phyloP scores from a whole-genome alignment of 2,329 filamentous ascomycete species.

The Exophiala lecanii-corni region DNA sequence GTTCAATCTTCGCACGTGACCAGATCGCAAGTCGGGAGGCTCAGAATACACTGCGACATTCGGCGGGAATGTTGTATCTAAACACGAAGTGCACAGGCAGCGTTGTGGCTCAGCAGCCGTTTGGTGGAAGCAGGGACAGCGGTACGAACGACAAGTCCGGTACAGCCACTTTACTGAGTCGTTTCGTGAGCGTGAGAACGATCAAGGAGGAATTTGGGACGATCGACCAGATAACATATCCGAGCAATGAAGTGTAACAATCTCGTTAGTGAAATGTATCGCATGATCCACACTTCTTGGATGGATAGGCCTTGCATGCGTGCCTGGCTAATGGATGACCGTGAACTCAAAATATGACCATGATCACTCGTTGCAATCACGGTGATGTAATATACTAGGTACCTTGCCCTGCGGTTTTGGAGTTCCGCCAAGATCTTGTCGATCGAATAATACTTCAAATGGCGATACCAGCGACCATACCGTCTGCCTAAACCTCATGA shows the following conservation, averaged over 20 bases:
- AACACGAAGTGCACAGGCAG: conserved; percentile 57
- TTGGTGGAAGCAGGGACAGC: conserved; percentile 63
- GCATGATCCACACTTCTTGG: too few relatives aligned
- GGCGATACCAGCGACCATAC: too few relatives aligned
- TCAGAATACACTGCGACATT: conserved; percentile 34
- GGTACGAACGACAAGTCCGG: conserved; percentile 73
- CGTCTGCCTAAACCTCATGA: too few relatives aligned
- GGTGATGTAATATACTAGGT: too few relatives aligned
- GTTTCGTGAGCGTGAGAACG: conserved; percentile 63
- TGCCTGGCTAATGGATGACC: too few relatives aligned
- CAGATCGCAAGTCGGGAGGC: conserved; percentile 34
- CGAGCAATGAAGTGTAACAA: conserved; percentile 29
- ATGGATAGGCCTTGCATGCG: too few relatives aligned
- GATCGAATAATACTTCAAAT: too few relatives aligned
- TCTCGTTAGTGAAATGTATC: too few relatives aligned
- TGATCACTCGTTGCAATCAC: too few relatives aligned
- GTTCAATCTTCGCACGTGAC: conserved; percentile 40
- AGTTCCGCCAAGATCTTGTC: too few relatives aligned
- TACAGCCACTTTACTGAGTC: conserved; percentile 57
- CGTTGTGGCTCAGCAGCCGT: conserved; percentile 68
- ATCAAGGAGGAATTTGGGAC: conserved; percentile 72
- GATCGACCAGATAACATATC: conserved; percentile 61
- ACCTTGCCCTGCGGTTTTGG: too few relatives aligned
- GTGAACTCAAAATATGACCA: too few relatives aligned
- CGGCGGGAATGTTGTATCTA: conserved; percentile 41